These are phyloP conservation scores for Neurospora pannonica DNA, from an alignment of 495 filamentous ascomycete genomes.

Conservation along the genomic window DNA sequence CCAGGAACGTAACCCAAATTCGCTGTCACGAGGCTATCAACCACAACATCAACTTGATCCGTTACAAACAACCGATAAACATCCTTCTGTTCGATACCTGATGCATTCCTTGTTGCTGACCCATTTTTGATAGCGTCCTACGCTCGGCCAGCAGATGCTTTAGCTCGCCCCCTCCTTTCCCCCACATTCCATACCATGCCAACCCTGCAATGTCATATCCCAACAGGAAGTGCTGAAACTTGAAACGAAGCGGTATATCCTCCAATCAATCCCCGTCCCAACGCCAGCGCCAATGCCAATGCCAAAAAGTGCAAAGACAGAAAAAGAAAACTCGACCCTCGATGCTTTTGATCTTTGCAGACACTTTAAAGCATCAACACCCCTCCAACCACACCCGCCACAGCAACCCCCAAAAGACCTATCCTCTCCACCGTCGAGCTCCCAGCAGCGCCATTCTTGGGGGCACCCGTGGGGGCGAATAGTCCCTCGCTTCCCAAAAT, in stretches of 20 bases:
- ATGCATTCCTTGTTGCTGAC: background rate
- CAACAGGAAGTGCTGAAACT: background rate
- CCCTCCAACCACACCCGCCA: background rate
- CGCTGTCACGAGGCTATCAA: background rate
- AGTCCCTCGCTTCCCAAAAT: slow-evolving; percentile 4
- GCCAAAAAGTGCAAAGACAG: background rate
- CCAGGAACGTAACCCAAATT: background rate
- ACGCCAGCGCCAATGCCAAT: background rate
- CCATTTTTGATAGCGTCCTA: background rate
- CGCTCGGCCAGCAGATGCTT: background rate
- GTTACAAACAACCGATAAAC: background rate
- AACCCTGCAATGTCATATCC: background rate
- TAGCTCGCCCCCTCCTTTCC: background rate
- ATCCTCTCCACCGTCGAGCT: background rate
- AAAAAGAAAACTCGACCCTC: background rate
- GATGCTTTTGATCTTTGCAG: background rate
- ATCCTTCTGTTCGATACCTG: background rate
- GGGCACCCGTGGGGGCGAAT: background rate
- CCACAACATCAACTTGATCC: background rate
- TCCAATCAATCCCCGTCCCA: background rate
- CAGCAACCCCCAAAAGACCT: background rate
- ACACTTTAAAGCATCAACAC: background rate
- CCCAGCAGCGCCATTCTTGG: slow-evolving; percentile 5
- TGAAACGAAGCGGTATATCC: background rate
- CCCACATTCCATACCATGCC: background rate